Percentiles rank a stretch among this genome's conserved stretches.
Conservation (phyloP, 2,329 filamentous ascomycete species). For the Knufia fluminis region DNA sequence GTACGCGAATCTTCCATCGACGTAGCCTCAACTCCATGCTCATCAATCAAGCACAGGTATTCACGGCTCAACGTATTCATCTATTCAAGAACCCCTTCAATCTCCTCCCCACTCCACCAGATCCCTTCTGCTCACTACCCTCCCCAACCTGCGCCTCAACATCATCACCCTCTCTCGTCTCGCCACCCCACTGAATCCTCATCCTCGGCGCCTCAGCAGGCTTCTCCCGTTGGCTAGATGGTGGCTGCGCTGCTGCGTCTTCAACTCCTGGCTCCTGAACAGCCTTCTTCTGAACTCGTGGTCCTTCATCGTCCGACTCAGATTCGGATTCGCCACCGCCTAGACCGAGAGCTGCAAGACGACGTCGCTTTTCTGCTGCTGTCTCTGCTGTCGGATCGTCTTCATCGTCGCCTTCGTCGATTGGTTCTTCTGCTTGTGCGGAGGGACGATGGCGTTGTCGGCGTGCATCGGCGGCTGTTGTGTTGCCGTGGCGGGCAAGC, state of each 20-base stretch:
- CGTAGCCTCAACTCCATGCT: too few species aligned
- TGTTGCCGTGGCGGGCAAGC: slow-evolving; percentile 29
- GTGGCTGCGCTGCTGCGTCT: not conserved
- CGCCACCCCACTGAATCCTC: slow-evolving; percentile 34
- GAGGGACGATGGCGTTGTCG: slow-evolving; percentile 29
- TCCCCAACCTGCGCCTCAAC: slow-evolving; percentile 7
- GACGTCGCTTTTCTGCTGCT: slow-evolving; percentile 38
- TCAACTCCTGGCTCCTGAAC: slow-evolving; percentile 17
- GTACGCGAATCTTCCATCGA: too few species aligned
- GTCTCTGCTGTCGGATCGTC: slow-evolving; percentile 34
- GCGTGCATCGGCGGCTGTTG: slow-evolving; percentile 32
- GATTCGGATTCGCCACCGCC: slow-evolving; percentile 18
- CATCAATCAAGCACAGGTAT: too few species aligned
- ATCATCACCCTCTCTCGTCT: slow-evolving; percentile 23
- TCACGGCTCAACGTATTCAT: too few species aligned
- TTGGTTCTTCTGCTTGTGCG: slow-evolving; percentile 11
- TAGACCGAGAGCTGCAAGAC: slow-evolving; percentile 35
- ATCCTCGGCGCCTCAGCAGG: slow-evolving; percentile 23
- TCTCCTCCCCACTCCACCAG: not conserved
- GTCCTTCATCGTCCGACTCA: slow-evolving; percentile 25
- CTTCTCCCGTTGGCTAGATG: not conserved
- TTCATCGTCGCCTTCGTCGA: slow-evolving; percentile 14
- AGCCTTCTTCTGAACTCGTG: slow-evolving; percentile 17
- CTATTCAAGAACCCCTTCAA: slow-evolving; percentile 6
- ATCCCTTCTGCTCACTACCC: not conserved